A percentile compares a stretch with the other conserved stretches of the same genome.
Evolutionary conservation across 2,329 filamentous ascomycete species (phyloP).

Genomic region (Triangularia verruculosa): DNA sequence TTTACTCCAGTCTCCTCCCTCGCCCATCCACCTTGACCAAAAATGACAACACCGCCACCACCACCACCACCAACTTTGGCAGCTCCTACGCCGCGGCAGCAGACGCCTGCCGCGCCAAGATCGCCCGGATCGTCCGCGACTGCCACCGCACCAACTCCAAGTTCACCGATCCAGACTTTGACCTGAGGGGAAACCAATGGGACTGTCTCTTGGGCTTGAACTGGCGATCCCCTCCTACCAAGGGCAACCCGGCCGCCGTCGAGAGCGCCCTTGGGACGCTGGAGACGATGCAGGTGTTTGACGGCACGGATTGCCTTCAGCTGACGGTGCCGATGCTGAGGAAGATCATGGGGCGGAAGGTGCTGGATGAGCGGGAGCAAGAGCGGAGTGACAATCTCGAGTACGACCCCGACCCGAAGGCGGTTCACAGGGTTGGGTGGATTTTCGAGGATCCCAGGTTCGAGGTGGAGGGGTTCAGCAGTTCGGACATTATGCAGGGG

Average conservation of each 20-base stretch:
- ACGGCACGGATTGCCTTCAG: constrained; percentile 12
- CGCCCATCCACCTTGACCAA: constrained; percentile 47
- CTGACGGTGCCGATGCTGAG: background rate
- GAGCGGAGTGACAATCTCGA: background rate
- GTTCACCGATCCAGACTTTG: constrained; percentile 82
- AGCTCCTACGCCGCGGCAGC: constrained; percentile 64
- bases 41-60: constrained; percentile 42
- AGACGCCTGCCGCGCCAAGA: constrained; percentile 64
- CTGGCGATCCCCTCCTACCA: background rate
- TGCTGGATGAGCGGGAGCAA: background rate
- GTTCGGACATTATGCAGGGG: constrained; percentile 76
- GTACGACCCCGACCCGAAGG: background rate
- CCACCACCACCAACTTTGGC: constrained; percentile 42
- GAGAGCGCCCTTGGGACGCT: background rate
- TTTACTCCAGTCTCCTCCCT: constrained; percentile 58
- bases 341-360: background rate
- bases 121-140: constrained; percentile 57
- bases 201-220: background rate
- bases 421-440: constrained; percentile 68
- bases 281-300: background rate
- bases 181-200: constrained; percentile 50
- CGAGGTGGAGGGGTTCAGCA: constrained; percentile 71
- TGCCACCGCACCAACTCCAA: constrained; percentile 79
- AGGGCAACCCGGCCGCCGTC: background rate
- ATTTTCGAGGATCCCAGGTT: constrained; percentile 76